These are phyloP conservation scores for Colletotrichum sp. DNA, from an alignment of 2,329 filamentous ascomycete species.

Conservation along the genomic window DNA sequence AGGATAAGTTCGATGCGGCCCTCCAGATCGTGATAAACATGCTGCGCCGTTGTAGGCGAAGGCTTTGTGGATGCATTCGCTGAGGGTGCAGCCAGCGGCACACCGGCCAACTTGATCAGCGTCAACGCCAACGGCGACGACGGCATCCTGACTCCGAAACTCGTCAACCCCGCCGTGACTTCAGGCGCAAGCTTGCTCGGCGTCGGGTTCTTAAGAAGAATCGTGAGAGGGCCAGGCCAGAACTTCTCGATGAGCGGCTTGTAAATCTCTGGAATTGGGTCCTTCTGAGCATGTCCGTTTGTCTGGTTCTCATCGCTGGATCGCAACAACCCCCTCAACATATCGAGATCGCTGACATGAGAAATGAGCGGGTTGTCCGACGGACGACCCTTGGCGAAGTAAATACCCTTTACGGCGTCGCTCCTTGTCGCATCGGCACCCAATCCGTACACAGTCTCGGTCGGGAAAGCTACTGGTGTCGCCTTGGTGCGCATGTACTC, in stretches of 20 bases:
- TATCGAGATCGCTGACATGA: slow-evolving; percentile 81
- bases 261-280: slow-evolving; percentile 75
- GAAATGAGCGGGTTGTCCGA: slow-evolving; percentile 96
- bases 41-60: slow-evolving; percentile 87
- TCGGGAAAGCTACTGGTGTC: slow-evolving; percentile 90
- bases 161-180: slow-evolving; percentile 83
- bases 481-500: slow-evolving; percentile 67
- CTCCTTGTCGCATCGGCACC: slow-evolving; percentile 94
- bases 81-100: slow-evolving; percentile 87
- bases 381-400: slow-evolving; percentile 85
- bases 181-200: slow-evolving; percentile 80
- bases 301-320: slow-evolving; percentile 22
- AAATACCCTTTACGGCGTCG: slow-evolving; percentile 87
- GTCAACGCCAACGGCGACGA: slow-evolving; percentile 82
- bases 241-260: slow-evolving; percentile 77
- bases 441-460: slow-evolving; percentile 95
- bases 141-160: slow-evolving; percentile 92
- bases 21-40: slow-evolving; percentile 84
- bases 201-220: slow-evolving; percentile 80
- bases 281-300: slow-evolving; percentile 26
- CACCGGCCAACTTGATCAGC: slow-evolving; percentile 79
- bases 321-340: slow-evolving; percentile 69
- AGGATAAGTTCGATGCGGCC: slow-evolving; percentile 86
- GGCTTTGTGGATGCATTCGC: slow-evolving; percentile 95
- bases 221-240: slow-evolving; percentile 95